Evolutionary conservation across 495 filamentous ascomycete genomes (phyloP), one percentile per base, ranked within the genome.

Genomic region (Rostrohypoxylon terebratum): DNA sequence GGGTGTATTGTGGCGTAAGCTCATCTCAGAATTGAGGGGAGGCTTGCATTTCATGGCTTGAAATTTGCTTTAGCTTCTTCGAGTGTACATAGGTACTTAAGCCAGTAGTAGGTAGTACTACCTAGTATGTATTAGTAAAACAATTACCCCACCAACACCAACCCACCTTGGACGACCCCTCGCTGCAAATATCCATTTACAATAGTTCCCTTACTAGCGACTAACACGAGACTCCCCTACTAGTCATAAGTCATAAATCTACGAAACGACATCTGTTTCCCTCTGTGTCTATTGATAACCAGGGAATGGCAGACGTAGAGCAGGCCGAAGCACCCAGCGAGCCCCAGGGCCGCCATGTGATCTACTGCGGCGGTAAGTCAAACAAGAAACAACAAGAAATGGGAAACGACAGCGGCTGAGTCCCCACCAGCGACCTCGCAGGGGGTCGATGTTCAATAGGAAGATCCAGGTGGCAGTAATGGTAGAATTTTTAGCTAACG

Each of bases 361-460:
- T 91, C 61, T 97, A 97, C 77, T 97, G 93, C 79, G 93, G 91
- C 82, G 90, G 93, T 93, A 83, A 81, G 87, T 81, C 74, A 68
- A 69, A 63, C 61, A 64, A 25, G 20, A 50, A 31, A 48, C 16
- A 23, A 18, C 16, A 23, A 18, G 16, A 16, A 48, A 21, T 8
- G 25, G 25, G 7, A 63, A 64, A 50, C 65, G 75, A 63, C 59
- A 48, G 25, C 20, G 18, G 55, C 68, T 11, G 51, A 36, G 54
- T 31, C 45, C 68, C 59, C 59, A 69, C 60, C 44, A 51, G 44
- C 57, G 54, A 21, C 54, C 20, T 31, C 48, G 25, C 31, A 40
- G 55, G 36, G 54, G 36, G 23, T n/a, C n/a, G 18, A 3, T 6
- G 6, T 58, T 10, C 6, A 9, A 23, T 25, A 25, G 47, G 47